Conservation (phyloP, 2,329 filamentous ascomycete species). For the Fusarium odoratissimum region DNA sequence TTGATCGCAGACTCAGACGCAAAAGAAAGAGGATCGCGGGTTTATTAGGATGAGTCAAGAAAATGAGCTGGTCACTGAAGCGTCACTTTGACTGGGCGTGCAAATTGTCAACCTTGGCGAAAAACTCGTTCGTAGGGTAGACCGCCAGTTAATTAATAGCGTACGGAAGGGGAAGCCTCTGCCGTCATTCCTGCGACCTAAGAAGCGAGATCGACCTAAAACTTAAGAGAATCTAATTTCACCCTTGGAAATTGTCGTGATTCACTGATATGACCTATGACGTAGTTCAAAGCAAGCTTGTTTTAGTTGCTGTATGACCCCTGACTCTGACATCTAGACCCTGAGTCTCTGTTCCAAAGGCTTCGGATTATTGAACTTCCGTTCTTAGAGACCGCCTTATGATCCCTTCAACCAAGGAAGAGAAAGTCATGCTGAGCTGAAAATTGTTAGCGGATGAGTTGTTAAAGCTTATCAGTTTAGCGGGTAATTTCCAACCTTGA, state of each 20-base stretch:
- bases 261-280: conserved; percentile 28
- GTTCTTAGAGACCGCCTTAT: not conserved
- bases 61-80: not conserved
- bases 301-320: conserved; percentile 26
- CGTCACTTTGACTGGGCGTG: conserved; percentile 10
- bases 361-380: conserved; percentile 2
- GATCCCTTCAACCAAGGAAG: conserved; percentile 3
- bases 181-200: conserved; percentile 28
- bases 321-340: conserved; percentile 1
- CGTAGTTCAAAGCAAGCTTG: conserved; percentile 33
- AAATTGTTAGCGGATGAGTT: not conserved
- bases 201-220: conserved; percentile 3
- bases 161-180: conserved; percentile 23
- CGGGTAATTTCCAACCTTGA: not conserved
- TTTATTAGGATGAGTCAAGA: not conserved
- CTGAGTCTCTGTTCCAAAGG: not conserved
- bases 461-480: not conserved
- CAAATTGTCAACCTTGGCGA: not conserved
- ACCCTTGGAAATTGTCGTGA: conserved; percentile 30
- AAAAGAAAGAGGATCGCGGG: conserved; percentile 1
- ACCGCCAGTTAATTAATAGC: conserved; percentile 24
- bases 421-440: not conserved
- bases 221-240: conserved; percentile 2
- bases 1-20: not conserved
- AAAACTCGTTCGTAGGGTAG: not conserved